phyloP scores from a whole-genome alignment of 2,329 filamentous ascomycete genomes.

The Botrytis porri region DNA sequence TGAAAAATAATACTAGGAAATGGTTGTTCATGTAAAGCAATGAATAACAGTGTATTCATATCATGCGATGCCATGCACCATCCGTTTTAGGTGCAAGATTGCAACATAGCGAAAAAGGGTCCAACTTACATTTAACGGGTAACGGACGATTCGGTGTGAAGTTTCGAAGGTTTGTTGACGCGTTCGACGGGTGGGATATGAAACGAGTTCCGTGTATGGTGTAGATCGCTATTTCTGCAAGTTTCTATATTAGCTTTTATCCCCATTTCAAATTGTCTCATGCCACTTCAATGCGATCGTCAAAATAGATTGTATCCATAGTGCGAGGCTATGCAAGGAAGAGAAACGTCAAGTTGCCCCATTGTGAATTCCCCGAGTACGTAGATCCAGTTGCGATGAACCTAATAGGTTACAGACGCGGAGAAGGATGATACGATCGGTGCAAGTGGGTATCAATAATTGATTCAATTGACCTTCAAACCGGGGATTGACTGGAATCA shows the following conservation, averaged over 20 bases:
- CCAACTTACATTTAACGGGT: slow-evolving; percentile 28
- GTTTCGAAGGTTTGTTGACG: slow-evolving; percentile 17
- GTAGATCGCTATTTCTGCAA: slow-evolving; percentile 25
- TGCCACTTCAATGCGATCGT: slow-evolving; percentile 27
- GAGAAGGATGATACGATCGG: slow-evolving; percentile 27
- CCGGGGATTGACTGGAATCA: background rate
- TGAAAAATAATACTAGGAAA: slow-evolving; percentile 1
- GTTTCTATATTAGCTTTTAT: slow-evolving; percentile 25
- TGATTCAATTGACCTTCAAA: background rate
- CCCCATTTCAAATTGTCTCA: slow-evolving; percentile 21
- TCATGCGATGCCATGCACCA: slow-evolving; percentile 30
- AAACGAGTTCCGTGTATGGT: slow-evolving; percentile 29
- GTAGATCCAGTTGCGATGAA: slow-evolving; percentile 24
- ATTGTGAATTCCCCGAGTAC: slow-evolving; percentile 21
- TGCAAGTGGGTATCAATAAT: slow-evolving; percentile 21
- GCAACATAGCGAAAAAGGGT: slow-evolving; percentile 21
- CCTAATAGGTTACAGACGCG: slow-evolving; percentile 25
- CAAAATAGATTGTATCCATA: slow-evolving; percentile 27
- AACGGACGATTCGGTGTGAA: background rate
- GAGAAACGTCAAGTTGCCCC: slow-evolving; percentile 18
- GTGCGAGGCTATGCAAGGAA: slow-evolving; percentile 29
- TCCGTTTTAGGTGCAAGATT: slow-evolving; percentile 29
- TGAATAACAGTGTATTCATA: slow-evolving; percentile 25
- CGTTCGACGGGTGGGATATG: slow-evolving; percentile 23
- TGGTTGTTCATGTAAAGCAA: slow-evolving; percentile 23